Base-by-base conservation (phyloP, 495 filamentous ascomycete species). In the Evansstolkia leycettana region DNA sequence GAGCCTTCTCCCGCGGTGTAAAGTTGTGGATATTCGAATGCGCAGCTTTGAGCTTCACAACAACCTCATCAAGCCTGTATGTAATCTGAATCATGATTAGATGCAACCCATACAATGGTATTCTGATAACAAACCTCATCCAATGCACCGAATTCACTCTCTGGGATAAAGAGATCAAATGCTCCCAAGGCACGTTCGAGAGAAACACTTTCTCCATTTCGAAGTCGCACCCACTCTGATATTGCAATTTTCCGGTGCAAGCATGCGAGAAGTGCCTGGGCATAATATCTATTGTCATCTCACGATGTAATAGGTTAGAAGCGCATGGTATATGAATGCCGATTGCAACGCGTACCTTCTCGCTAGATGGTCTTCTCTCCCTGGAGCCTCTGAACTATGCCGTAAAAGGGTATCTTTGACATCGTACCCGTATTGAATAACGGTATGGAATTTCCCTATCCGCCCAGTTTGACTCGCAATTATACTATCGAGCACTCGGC, bases 121-220 rank as follows among this genome's bases (percentile, higher is more conserved):
- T 23, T 23, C 9, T 23, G 25, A 28, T 26, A 14, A 53, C 66
- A 34, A 57, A 84, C 80, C 55, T 88, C 79, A 31, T 82, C 70
- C 17, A 89, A 50, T 48, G 87, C 84, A 12, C 78, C 76, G 28
- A 74, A 67, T 10, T 70, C 67, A 30, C 76, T 78, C 38, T 77
- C 72, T 8, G 86, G 62, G 24, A 90, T 73, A 50, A 94, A 95
- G 50, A 95, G 70, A 47, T 96, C 90, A 47, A 88, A 94, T 14
- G 78, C 76, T 10, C 74, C 80, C 17, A 95, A 58, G 5, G 80
- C 84, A 30, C 70, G 67, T 51, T 93, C 88, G 26, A 94, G 67
- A 15, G 75, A 50, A 9, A 80, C 58, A 26, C 61, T 46, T 39
- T 72, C 63, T 6, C 62, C 63, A 16, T 60, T 60, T 20, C 43